Evolutionary conservation across 768 basidiomycete species (phyloP), one percentile per base, ranked within the genome.

Genomic region (Boletus reticulatus): DNA sequence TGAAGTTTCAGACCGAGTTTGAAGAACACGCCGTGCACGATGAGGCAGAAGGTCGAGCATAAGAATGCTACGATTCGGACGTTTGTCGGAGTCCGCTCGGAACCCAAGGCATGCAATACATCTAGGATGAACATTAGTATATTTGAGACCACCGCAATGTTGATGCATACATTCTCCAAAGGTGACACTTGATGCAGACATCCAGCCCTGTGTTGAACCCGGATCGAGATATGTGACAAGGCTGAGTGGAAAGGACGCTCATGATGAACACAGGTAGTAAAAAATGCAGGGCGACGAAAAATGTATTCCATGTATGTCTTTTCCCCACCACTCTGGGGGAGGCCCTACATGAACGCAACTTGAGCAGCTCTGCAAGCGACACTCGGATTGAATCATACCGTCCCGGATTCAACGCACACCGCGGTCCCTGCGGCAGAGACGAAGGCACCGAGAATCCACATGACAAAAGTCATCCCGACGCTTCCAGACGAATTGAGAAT

Each of bases 281-380:
- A 67, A 61, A 84, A 87, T 46, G 75, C 78, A 7, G 88, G 88
- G 4, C 75, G 75, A 44, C 80, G 74, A 68, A 81, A 89, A 17
- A 88, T 79, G 64, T 78, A 88, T 57, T 88, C 86, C 37, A 90
- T 70, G 61, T 89, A 90, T 49, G 84, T 87, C 73, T 89, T 89
- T 74, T 89, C 88, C 3, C 85, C 88, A 1, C 88, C 88, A 51
- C 78, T 89, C 4, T 82, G 75, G 1, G 88, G 88, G 4, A 90
- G 74, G 19, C 82, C 86, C 84, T 88, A 46, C 8, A 20, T 0
- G 16, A 32, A 2, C 4, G 52, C n/a, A n/a, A n/a, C 7, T 41
- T 52, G 43, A 39, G 14, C 4, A 19, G 29, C 16, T 9, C 11
- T 42, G 20, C 13, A 32, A 13, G 17, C 10, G 11, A 32, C 17